phyloP scores from a whole-genome alignment of 192 early-diverging fungal genomes.

The Podila epicladia region DNA sequence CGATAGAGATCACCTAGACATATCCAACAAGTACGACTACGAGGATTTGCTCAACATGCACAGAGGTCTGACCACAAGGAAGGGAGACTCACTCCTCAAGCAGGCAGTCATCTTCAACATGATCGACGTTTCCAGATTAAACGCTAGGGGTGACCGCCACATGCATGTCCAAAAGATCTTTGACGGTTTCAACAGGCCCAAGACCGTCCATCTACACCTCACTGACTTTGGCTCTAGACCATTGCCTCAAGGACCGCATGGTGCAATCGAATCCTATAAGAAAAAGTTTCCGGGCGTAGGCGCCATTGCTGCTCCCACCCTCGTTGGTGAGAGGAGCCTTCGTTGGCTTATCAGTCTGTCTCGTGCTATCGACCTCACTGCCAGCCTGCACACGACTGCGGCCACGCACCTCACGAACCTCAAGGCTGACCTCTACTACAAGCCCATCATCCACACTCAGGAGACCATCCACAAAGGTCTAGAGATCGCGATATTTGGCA shows the following conservation, averaged over 20 bases:
- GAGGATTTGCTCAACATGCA: background rate
- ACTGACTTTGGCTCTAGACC: background rate
- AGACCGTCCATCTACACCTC: conserved; percentile 5
- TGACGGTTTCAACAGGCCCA: background rate
- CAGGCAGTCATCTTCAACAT: background rate
- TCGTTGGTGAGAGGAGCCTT: too few species aligned
- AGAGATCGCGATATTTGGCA: too few species aligned
- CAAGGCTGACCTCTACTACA: too few species aligned
- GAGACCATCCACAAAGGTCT: background rate
- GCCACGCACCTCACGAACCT: too few species aligned
- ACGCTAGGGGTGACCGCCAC: background rate
- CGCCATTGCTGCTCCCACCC: too few species aligned
- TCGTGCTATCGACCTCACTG: too few species aligned
- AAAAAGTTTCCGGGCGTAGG: conserved; percentile 5
- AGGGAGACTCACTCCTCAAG: too few species aligned
- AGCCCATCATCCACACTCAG: background rate
- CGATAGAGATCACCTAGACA: too few species aligned
- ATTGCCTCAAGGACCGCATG: background rate
- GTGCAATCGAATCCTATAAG: conserved; percentile 3
- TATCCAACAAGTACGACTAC: background rate
- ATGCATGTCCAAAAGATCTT: background rate
- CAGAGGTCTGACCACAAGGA: too few species aligned
- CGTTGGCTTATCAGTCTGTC: too few species aligned
- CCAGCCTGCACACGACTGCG: background rate
- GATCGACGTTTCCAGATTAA: conserved; percentile 3